Evolutionary conservation across 441 rosid genomes (phyloP).

Genomic region (Euphorbia celastroides): DNA sequence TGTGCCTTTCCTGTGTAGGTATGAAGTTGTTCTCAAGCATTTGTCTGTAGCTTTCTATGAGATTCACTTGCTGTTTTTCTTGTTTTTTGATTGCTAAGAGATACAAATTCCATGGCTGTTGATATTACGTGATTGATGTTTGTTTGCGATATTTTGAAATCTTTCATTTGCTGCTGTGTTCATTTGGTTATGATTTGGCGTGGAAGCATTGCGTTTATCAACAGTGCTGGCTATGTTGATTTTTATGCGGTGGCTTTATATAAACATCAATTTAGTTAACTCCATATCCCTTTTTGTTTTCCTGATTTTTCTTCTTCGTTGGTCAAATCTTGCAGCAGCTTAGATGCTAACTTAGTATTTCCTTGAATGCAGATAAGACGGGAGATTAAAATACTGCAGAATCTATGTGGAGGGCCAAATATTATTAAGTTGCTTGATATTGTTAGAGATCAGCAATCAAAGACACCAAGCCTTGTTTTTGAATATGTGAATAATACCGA

Average conservation of each 20-base stretch:
- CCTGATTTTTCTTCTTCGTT: background rate
- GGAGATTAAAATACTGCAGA: constrained; percentile 94
- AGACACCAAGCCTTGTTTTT: constrained; percentile 94
- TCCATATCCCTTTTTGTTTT: background rate
- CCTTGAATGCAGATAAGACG: constrained; percentile 70
- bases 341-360: constrained; percentile 12
- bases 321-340: background rate
- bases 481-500: constrained; percentile 94
- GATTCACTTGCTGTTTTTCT: background rate
- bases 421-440: constrained; percentile 88
- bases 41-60: background rate
- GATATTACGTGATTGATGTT: too few species aligned
- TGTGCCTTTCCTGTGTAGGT: background rate
- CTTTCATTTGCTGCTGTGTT: background rate
- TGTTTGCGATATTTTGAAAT: too few species aligned
- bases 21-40: background rate
- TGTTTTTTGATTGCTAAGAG: background rate
- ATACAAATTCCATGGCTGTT: background rate
- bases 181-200: background rate
- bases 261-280: background rate
- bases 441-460: constrained; percentile 98
- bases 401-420: constrained; percentile 98
- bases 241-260: background rate
- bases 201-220: background rate
- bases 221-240: background rate